Percentiles rank a stretch among this genome's conserved stretches.
phyloP scores from a whole-genome alignment of 768 basidiomycete genomes.

The Lactifluus rugatus region DNA sequence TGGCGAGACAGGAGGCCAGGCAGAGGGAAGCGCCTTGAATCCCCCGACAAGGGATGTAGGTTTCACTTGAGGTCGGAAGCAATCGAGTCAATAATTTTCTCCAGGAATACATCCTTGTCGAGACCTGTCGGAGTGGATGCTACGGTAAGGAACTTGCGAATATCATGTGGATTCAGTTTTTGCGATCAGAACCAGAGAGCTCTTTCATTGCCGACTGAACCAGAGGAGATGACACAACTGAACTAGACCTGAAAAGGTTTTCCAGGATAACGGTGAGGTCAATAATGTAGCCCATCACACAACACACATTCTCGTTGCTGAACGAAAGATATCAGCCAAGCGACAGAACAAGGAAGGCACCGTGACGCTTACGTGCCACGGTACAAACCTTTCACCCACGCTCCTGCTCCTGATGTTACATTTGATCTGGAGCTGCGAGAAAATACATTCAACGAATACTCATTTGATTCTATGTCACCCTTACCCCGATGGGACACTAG shows the following conservation, averaged over 20 bases:
- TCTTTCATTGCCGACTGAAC: not conserved
- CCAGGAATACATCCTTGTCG: not conserved
- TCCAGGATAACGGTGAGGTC: not conserved
- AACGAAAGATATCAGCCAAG: not conserved
- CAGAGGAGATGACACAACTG: not conserved
- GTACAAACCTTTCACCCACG: not conserved
- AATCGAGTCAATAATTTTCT: not conserved
- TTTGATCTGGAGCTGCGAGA: too few species aligned
- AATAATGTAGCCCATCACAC: constrained; percentile 5
- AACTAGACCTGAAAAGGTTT: not conserved
- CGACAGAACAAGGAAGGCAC: not conserved
- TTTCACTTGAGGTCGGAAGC: not conserved
- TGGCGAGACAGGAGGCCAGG: too few species aligned
- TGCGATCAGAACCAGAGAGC: not conserved
- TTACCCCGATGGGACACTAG: too few species aligned
- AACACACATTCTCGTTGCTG: not conserved
- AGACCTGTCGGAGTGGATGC: not conserved
- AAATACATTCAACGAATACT: too few species aligned
- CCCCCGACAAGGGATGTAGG: too few species aligned
- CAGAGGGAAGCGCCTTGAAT: too few species aligned
- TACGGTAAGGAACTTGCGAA: not conserved
- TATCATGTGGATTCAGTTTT: not conserved
- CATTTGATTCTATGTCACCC: too few species aligned
- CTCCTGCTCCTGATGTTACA: too few species aligned
- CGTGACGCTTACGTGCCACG: not conserved